phyloP scores from a whole-genome alignment of 2,329 filamentous ascomycete species.

The Xylariales sp. region DNA sequence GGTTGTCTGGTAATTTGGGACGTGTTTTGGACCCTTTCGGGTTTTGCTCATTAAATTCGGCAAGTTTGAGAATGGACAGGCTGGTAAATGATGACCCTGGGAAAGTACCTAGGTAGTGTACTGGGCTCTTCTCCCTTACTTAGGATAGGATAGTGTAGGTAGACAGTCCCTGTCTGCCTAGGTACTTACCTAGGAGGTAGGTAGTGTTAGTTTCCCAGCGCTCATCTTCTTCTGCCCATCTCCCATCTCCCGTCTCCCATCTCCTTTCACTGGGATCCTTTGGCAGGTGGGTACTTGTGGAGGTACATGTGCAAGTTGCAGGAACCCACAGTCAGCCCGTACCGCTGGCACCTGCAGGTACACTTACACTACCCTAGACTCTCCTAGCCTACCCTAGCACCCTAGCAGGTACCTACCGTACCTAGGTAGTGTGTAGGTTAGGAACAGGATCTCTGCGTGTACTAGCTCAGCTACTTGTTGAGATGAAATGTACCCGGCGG shows the following conservation, averaged over 20 bases:
- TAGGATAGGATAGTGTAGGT: neutral
- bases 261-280: slow-evolving; percentile 29
- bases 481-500: slow-evolving; percentile 29
- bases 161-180: slow-evolving; percentile 25
- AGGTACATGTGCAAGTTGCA: slow-evolving; percentile 37
- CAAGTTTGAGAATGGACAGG: slow-evolving; percentile 37
- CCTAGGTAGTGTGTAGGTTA: neutral
- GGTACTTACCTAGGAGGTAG: too few relatives aligned
- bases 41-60: slow-evolving; percentile 34
- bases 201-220: too few relatives aligned
- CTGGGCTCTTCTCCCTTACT: too few relatives aligned
- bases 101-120: too few relatives aligned
- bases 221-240: too few relatives aligned
- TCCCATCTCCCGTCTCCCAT: slow-evolving; percentile 14
- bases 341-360: slow-evolving; percentile 40
- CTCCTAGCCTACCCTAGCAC: too few relatives aligned
- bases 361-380: slow-evolving; percentile 25
- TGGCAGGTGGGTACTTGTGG: slow-evolving; percentile 35
- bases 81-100: slow-evolving; percentile 44
- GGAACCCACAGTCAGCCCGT: slow-evolving; percentile 41
- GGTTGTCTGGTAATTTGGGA: slow-evolving; percentile 31
- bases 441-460: slow-evolving; percentile 30
- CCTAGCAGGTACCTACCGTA: neutral
- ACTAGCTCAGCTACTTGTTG: slow-evolving; percentile 23
- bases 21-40: slow-evolving; percentile 29